Base-by-base conservation (phyloP, 345 rosid genomes). In the Brassica carinata region DNA sequence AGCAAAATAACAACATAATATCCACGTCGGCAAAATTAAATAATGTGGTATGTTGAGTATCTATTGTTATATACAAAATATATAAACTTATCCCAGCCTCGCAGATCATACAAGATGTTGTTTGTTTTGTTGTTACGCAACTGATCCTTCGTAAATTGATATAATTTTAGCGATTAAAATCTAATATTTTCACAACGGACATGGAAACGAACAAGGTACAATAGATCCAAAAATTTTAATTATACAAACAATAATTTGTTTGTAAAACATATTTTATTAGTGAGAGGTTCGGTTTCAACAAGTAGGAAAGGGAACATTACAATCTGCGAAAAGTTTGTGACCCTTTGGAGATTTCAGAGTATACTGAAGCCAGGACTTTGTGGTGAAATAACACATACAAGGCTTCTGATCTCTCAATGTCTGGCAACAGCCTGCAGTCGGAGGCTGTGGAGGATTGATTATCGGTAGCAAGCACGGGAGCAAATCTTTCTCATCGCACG, bases 331-430 rank as follows among this genome's bases (percentile, higher is more conserved):
- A 5, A 64, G 18, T 45, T 48, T 31, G 8, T 33, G 76, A 77
- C 5, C 36, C 9, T 33, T 63, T 5, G 30, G 57, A 63, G 18
- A 8, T 11, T 0, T 1, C 7, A 77, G 2, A n/a, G 0, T 2
- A 0, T 0, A 31, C 63, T 17, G 10, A 31, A 26, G 2, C 75
- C 71, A 77, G 13, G 5, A 14, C 7, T 53, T 69, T 33, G 48
- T 77, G 0, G 71, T 5, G 64, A 14, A 77, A 14, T 6, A 5
- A 71, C 75, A 77, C 75, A 77, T 14, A 77, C 75, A 77, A 4
- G 71, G 17, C 14, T 0, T 7, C 4, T 77, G 55, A n/a, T 19
- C 71, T 33, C 0, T 2, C 3, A 70, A 1, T n/a, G 17, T 43
- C 5, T 11, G 55, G 31, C 75, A 77, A 23, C 81, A 77, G 15